A percentile compares a stretch with the other conserved stretches of the same genome.
Evolutionary conservation across 345 rosid species (phyloP).

Genomic region (Ricinus communis): DNA sequence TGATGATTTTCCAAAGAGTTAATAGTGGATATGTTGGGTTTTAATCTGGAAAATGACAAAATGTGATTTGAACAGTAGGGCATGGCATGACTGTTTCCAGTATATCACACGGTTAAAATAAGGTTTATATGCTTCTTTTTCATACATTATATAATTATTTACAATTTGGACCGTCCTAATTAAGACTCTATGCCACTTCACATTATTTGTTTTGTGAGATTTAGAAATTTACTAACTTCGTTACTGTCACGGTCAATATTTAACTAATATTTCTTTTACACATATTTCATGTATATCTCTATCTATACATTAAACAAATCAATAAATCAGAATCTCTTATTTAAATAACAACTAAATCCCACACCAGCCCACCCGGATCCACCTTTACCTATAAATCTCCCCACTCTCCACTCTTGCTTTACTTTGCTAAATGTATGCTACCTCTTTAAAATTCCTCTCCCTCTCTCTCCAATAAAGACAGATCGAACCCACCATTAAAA

Average conservation of each 20-base stretch:
- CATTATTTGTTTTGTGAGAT: no score
- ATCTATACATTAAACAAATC: no score
- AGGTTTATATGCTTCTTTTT: conserved; percentile 9
- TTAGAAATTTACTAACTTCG: neutral
- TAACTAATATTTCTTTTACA: no score
- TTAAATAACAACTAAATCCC: conserved; percentile 13
- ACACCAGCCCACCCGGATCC: neutral
- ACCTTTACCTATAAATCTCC: conserved; percentile 11
- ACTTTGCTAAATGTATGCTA: neutral
- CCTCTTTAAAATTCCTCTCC: neutral
- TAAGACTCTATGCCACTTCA: no score
- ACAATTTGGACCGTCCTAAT: neutral
- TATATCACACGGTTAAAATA: conserved; percentile 31
- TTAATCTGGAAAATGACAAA: conserved; percentile 33
- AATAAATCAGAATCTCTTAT: no score
- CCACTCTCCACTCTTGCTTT: conserved; percentile 13
- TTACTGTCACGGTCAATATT: neutral
- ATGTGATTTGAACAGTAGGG: conserved; percentile 17
- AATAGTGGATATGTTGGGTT: conserved; percentile 31
- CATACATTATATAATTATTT: conserved; percentile 3
- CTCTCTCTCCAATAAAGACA: neutral
- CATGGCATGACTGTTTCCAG: conserved; percentile 3
- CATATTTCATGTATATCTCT: no score
- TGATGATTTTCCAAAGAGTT: conserved; percentile 16
- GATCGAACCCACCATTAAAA: neutral